Evolutionary conservation across 75 land plant species (phyloP), one percentile per base, ranked within the genome.

Genomic region (Picea glauca): DNA sequence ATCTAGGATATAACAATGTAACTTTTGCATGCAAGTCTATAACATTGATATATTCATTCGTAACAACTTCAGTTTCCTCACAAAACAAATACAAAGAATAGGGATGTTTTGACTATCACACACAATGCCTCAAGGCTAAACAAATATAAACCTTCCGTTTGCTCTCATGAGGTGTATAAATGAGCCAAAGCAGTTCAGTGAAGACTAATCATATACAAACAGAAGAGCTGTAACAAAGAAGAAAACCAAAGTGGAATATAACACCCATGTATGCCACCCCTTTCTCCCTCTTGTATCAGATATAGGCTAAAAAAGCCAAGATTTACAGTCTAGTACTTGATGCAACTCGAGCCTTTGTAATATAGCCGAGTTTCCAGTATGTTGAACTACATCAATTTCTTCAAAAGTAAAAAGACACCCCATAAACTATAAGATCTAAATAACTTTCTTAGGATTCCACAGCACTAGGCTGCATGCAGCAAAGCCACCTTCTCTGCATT

Each of bases 151-250:
- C 23, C 74, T 70, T 43, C 11, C 11, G 56, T 40, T 70, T 43
- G 56, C 54, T 70, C 74, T 43, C 50, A 50, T 50, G 56, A 20
- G 56, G 46, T 70, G 13, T n/a, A 70, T 46, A 70, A 70, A 70
- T 43, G 74, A 70, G 56, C 74, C 74, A 70, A 43, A 43, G 50
- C 74, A 70, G 74, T 70, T 40, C 74, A 43, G 23, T 70, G 54
- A 70, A 38, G 74, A 70, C 74, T 40, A 70, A 70, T 43, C 74
- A 70, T 70, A 70, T 70, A 70, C 74, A 70, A 70, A 70, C 74
- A 70, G 74, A 50, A 9, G 74, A 70, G 74, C 74, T 20, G 50
- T 43, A 70, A 43, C n/a, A 50, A 40, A 50, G 26, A 70, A 70
- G 40, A 70, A 70, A 40, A 70, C 43, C 30, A 50, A 50, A 63